Conservation (phyloP, 805 yeast species). For the Cyberlindnera galapagoensis region DNA sequence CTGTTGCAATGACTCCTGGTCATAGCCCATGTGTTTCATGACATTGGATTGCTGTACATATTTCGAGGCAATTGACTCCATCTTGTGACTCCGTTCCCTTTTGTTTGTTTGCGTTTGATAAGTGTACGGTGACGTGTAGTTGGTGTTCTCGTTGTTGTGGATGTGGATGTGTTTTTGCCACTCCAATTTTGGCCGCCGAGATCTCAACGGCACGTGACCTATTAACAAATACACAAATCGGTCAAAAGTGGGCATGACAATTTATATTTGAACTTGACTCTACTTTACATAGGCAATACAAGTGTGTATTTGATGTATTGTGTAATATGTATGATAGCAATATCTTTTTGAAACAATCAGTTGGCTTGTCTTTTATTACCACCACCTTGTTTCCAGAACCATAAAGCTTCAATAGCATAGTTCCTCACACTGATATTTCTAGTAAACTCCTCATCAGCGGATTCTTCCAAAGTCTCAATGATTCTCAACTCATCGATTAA, state of each 20-base stretch:
- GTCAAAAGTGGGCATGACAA: no score
- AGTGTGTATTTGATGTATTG: no score
- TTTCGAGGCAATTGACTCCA: constrained; percentile 21
- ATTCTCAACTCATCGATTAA: constrained; percentile 55
- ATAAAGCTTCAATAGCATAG: constrained; percentile 84
- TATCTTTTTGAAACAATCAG: constrained; percentile 5
- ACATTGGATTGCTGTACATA: constrained; percentile 15
- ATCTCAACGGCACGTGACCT: no score
- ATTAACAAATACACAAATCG: no score
- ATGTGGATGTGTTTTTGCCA: no score
- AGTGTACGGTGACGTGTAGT: no score
- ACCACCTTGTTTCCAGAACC: constrained; percentile 70
- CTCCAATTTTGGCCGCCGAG: no score
- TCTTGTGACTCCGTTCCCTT: constrained; percentile 5
- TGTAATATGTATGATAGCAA: no score
- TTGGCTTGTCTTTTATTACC: constrained; percentile 29
- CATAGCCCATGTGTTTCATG: constrained; percentile 17
- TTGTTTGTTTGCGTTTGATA: background rate
- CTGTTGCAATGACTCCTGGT: constrained; percentile 25
- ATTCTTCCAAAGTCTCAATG: constrained; percentile 58
- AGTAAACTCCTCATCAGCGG: constrained; percentile 59
- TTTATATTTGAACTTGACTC: no score
- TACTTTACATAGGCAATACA: no score
- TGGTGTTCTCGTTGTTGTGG: no score
- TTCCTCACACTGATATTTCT: constrained; percentile 67